phyloP scores from a whole-genome alignment of 768 basidiomycete genomes.

The Tylopilus sp. region DNA sequence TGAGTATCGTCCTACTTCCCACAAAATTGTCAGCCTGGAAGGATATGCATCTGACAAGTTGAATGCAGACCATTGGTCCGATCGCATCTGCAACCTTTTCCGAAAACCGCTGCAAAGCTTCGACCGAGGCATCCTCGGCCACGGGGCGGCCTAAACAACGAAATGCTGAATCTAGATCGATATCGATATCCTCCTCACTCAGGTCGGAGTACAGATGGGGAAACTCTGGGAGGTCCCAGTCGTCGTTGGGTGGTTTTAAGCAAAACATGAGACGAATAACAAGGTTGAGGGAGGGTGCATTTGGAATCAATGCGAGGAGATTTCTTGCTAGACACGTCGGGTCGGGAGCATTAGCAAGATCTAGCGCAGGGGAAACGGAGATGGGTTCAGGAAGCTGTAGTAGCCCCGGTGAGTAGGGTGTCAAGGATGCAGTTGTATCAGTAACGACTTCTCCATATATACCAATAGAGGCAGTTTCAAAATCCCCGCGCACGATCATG shows the following conservation, averaged over 20 bases:
- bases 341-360: slow-evolving; percentile 57
- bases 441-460: slow-evolving; percentile 53
- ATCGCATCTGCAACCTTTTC: slow-evolving; percentile 52
- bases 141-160: slow-evolving; percentile 55
- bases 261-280: slow-evolving; percentile 75
- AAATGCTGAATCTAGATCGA: slow-evolving; percentile 57
- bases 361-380: slow-evolving; percentile 49
- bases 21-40: slow-evolving; percentile 2
- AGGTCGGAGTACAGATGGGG: slow-evolving; percentile 68
- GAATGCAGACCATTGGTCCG: slow-evolving; percentile 49
- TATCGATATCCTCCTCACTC: slow-evolving; percentile 44
- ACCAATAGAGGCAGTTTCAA: slow-evolving; percentile 52
- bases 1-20: slow-evolving; percentile 47
- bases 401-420: slow-evolving; percentile 41
- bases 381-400: slow-evolving; percentile 35
- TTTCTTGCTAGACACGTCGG: slow-evolving; percentile 61
- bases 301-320: slow-evolving; percentile 58
- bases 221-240: slow-evolving; percentile 74
- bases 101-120: slow-evolving; percentile 52
- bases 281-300: slow-evolving; percentile 59
- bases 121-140: slow-evolving; percentile 50
- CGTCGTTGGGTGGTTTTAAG: slow-evolving; percentile 72
- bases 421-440: slow-evolving; percentile 37
- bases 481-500: slow-evolving; percentile 78
- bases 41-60: neutral